Evolutionary conservation across 2,329 filamentous ascomycete genomes (phyloP), one percentile per base, ranked within the genome.

Genomic region (Calonectria hawksworthii): DNA sequence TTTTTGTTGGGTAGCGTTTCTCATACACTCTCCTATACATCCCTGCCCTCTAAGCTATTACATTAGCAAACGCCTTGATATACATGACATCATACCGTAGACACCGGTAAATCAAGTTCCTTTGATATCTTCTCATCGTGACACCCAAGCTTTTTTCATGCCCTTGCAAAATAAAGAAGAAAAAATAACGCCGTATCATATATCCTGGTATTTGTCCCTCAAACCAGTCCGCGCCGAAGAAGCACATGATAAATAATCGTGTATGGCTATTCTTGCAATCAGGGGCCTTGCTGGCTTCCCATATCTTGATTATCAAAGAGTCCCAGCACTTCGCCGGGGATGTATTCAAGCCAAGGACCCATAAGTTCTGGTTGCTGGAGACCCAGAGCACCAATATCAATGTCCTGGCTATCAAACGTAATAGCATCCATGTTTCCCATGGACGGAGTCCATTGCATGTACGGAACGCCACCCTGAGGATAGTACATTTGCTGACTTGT

Each of bases 341-440:
- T 86, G 74, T 94, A 94, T 79, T 95, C 94, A 14, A 96, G 86
- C 93, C 94, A 96, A 4, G 85, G 85, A 0, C 93, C 92, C 88
- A 94, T 91, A 84, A 95, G 90, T 54, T 95, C 93, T 21, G 92
- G 90, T 1, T 86, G 85, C 1, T 87, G 86, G 50, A 89, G 75
- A 0, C 92, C 92, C 23, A 96, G 85, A 6, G 91, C 86, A 30
- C 90, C 91, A 88, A 96, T 93, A 76, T 96, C 94, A 41, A 96
- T 92, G 77, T 96, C 94, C 76, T 95, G 94, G 74, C 92, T 93
- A 82, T 95, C 92, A 77, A 96, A 94, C 75, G 94, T 92, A 85
- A 96, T 93, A 76, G 86, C 85, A 61, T 89, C 86, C 75, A 87
- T 85, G 69, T 82, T 85, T 10, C 83, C 83, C 75, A 82, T 79